These are phyloP conservation scores for Calonectria hawksworthii DNA, from an alignment of 2,329 filamentous ascomycete species.

Conservation along the genomic window DNA sequence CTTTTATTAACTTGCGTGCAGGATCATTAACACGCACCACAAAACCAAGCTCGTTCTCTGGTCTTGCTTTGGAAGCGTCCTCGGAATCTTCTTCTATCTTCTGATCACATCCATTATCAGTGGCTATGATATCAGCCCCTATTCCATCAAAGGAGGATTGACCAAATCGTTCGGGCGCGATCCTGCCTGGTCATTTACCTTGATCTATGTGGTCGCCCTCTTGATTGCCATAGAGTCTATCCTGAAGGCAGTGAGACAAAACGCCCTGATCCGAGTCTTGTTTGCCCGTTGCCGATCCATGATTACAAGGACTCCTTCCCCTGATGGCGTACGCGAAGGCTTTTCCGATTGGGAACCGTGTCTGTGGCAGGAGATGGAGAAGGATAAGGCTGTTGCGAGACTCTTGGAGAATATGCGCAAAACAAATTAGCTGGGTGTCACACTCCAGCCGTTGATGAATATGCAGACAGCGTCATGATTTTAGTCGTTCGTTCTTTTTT, in stretches of 20 bases:
- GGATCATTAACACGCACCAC: conserved; percentile 83
- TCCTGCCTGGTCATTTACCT: conserved; percentile 72
- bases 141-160: conserved; percentile 79
- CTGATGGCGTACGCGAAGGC: conserved; percentile 51
- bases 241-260: background rate
- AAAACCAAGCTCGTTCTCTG: conserved; percentile 75
- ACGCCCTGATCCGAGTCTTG: background rate
- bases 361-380: conserved; percentile 72
- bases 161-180: conserved; percentile 76
- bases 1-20: conserved; percentile 43
- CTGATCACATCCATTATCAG: conserved; percentile 77
- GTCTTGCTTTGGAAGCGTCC: conserved; percentile 69
- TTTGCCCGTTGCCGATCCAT: conserved; percentile 58
- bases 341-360: conserved; percentile 66
- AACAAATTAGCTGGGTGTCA: background rate
- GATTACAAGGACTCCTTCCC: conserved; percentile 57
- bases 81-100: conserved; percentile 82
- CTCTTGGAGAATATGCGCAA: background rate
- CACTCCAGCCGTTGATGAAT: background rate
- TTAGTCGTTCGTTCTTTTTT: background rate
- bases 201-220: background rate
- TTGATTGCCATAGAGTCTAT: background rate
- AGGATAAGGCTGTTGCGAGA: conserved; percentile 49
- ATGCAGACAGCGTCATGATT: background rate
- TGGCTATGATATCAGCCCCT: conserved; percentile 64